Base-by-base conservation (phyloP, 441 rosid genomes). In the Arabidopsis hybrid region DNA sequence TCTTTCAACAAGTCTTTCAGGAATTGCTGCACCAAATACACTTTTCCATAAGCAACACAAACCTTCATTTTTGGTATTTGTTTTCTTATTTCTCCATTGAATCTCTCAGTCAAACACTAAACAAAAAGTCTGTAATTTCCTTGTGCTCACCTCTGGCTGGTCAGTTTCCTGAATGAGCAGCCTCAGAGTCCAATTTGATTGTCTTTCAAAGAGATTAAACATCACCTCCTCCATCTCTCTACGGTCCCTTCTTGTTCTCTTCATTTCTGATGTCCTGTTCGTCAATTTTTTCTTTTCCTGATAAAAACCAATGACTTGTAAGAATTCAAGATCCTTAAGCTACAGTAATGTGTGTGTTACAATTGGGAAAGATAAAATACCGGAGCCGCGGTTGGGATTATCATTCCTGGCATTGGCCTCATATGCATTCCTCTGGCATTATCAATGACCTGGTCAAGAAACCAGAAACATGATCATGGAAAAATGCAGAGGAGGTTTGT, bases 141-240 rank as follows among this genome's bases (percentile, higher is more conserved):
- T 52, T 26, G 0, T 21, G 39, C 80, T 34, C 84, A 87, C 93
- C 82, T 84, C 93, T 43, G 93, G 93, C 62, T 87, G 93, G 62
- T 87, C 89, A 1, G 93, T 89, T 79, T 89, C 93, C 29, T 87
- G 86, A 80, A 89, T 85, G 56, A 89, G 86, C 39, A 65, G 87
- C 67, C 85, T 81, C 60, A 85, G 68, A 51, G 85, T 85, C 90
- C 91, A 89, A 67, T 89, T 85, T 5, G 86, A 53, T 75, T 89
- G 91, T 77, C 89, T 84, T 79, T 89, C 91, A 26, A 89, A 87
- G 32, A 87, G 89, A 83, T 87, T 89, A 59, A 89, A 87, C 90
- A 87, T 87, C 26, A 87, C 84, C 3, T 72, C 90, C 71, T 85
- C 91, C 90, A 87, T 85, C 81, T 89, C 93, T 57, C 88, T 84